A percentile compares a stretch with the other conserved stretches of the same genome.
Conservation (phyloP, 2,329 filamentous ascomycete genomes). For the Fonsecaea multimorphosa region DNA sequence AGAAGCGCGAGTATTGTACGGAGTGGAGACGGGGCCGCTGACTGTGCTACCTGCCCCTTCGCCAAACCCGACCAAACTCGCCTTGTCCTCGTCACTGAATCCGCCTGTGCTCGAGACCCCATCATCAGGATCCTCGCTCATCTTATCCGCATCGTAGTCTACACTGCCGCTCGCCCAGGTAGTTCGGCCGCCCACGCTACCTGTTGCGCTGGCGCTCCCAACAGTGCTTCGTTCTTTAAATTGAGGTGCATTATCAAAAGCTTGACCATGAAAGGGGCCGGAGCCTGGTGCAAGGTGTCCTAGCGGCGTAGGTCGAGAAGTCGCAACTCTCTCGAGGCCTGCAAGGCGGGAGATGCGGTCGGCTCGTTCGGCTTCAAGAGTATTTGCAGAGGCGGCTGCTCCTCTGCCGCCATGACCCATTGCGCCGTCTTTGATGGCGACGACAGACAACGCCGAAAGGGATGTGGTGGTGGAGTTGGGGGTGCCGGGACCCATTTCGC, state of each 20-base stretch:
- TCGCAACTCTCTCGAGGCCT: conserved; percentile 85
- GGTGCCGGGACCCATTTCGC: conserved; percentile 86
- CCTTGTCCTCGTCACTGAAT: conserved; percentile 83
- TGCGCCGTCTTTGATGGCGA: conserved; percentile 95
- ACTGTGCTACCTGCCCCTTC: conserved; percentile 88
- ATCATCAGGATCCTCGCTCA: conserved; percentile 68
- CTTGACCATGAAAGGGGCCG: conserved; percentile 38
- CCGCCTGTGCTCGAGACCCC: conserved; percentile 71
- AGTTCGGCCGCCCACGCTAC: conserved; percentile 71
- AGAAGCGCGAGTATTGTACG: conserved; percentile 49
- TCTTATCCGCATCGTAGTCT: conserved; percentile 61
- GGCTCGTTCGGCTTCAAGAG: conserved; percentile 87
- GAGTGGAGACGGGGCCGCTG: conserved; percentile 74
- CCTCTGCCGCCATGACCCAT: conserved; percentile 71
- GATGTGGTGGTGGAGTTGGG: conserved; percentile 92
- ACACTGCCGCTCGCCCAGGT: conserved; percentile 71
- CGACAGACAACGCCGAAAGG: conserved; percentile 88
- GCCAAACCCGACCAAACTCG: conserved; percentile 87
- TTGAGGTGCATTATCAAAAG: conserved; percentile 76
- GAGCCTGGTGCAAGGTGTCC: conserved; percentile 47
- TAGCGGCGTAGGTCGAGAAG: conserved; percentile 63
- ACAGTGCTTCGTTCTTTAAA: conserved; percentile 86
- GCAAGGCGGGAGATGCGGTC: conserved; percentile 94
- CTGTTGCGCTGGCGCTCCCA: conserved; percentile 86
- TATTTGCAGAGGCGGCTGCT: conserved; percentile 68